Evolutionary conservation across 768 basidiomycete species (phyloP).

Genomic region (Lyophyllum decastes): DNA sequence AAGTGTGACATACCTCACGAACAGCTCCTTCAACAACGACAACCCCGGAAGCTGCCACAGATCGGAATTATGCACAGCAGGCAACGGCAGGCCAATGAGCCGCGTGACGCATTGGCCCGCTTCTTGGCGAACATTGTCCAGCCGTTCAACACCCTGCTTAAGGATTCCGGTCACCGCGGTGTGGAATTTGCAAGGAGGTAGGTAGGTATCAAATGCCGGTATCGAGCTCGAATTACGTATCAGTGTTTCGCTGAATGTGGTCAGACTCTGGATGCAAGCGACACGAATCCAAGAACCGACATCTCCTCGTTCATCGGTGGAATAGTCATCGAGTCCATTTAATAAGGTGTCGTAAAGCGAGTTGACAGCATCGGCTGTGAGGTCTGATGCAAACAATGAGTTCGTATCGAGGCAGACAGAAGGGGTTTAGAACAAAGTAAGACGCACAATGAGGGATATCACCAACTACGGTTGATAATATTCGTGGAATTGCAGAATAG

Average conservation of each 20-base stretch:
- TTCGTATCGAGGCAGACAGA: not conserved
- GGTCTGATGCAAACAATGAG: constrained; percentile 35
- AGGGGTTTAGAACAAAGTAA: constrained; percentile 5
- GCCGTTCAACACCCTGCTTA: constrained; percentile 88
- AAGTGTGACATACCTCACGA: constrained; percentile 43
- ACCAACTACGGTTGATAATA: constrained; percentile 34
- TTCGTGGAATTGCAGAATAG: constrained; percentile 37
- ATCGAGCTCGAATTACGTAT: constrained; percentile 44
- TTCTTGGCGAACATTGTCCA: constrained; percentile 87
- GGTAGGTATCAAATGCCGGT: constrained; percentile 53
- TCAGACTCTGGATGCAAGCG: constrained; percentile 69
- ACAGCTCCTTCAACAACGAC: constrained; percentile 51
- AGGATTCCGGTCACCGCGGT: constrained; percentile 64
- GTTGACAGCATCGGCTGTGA: constrained; percentile 46
- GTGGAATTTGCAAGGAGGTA: constrained; percentile 61
- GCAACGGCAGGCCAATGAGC: constrained; percentile 50
- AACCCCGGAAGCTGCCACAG: constrained; percentile 56
- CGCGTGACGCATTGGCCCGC: constrained; percentile 64
- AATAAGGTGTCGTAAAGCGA: constrained; percentile 57
- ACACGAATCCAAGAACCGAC: constrained; percentile 95
- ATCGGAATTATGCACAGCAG: constrained; percentile 37
- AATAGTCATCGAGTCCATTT: constrained; percentile 87
- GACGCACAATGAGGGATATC: constrained; percentile 20
- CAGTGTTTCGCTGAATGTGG: constrained; percentile 51
- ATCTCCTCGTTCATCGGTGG: constrained; percentile 92